Evolutionary conservation across 176 grass and related monocot genomes (phyloP).

Genomic region (Oryza nivara): DNA sequence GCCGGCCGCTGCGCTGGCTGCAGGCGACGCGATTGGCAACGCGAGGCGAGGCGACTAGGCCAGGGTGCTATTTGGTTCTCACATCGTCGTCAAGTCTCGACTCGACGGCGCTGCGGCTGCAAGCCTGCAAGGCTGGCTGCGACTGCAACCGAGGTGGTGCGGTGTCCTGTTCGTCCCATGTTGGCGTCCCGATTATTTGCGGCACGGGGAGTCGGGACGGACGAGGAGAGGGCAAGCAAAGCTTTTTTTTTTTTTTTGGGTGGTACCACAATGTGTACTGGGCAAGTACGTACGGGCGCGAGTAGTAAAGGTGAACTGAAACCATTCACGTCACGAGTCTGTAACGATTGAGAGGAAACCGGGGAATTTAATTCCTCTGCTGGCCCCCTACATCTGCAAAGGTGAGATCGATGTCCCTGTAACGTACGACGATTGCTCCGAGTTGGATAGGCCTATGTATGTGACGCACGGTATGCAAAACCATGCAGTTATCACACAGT

Average conservation of each 20-base stretch:
- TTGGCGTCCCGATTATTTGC: neutral
- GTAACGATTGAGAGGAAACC: neutral
- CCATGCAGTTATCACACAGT: too few relatives aligned
- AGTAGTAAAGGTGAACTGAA: too few relatives aligned
- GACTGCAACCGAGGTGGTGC: too few relatives aligned
- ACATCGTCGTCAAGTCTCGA: neutral
- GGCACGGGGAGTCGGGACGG: neutral
- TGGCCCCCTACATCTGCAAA: neutral
- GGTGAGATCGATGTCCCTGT: too few relatives aligned
- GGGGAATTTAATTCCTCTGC: neutral
- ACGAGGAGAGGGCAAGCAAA: neutral
- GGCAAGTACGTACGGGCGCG: neutral
- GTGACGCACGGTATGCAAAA: too few relatives aligned
- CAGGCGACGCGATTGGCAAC: slow-evolving; percentile 1
- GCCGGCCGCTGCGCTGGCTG: neutral
- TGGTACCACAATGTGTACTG: neutral
- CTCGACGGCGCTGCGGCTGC: neutral
- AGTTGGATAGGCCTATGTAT: neutral
- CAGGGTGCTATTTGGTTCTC: too few relatives aligned
- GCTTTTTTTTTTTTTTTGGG: neutral
- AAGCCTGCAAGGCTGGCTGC: too few relatives aligned
- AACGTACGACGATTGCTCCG: too few relatives aligned
- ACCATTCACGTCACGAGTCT: neutral
- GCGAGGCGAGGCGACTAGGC: neutral
- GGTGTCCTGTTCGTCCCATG: neutral